A percentile compares a stretch with the other conserved stretches of the same genome.
These are phyloP conservation scores for Blastobotrys terrestris DNA, from an alignment of 805 yeast genomes.

Conservation along the genomic window DNA sequence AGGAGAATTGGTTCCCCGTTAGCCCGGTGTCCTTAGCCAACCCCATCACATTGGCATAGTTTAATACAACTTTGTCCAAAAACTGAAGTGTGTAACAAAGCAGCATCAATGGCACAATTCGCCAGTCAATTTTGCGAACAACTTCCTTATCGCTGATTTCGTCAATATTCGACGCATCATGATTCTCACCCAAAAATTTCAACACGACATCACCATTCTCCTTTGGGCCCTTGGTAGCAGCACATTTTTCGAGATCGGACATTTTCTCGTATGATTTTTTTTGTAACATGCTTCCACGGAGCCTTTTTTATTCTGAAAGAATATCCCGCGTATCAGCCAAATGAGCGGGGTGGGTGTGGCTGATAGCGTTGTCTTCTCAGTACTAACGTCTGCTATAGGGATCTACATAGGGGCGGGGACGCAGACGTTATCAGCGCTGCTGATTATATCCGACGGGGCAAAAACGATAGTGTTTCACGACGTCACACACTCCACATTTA, in stretches of 20 bases:
- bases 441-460: not conserved
- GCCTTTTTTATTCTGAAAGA: not conserved
- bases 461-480: not conserved
- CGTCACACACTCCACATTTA: too few species aligned
- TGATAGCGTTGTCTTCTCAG: too few species aligned
- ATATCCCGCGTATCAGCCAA: not conserved
- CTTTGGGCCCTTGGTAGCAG: not conserved
- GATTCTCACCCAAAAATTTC: not conserved
- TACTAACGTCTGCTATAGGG: not conserved
- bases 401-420: not conserved
- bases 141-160: constrained; percentile 4
- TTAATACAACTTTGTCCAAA: constrained; percentile 45
- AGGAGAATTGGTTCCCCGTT: constrained; percentile 35
- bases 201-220: not conserved
- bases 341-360: too few species aligned
- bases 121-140: constrained; percentile 13
- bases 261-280: not conserved
- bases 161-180: not conserved
- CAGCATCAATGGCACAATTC: constrained; percentile 13
- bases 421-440: not conserved
- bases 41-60: constrained; percentile 49
- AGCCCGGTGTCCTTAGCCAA: constrained; percentile 37
- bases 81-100: constrained; percentile 13
- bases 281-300: not conserved
- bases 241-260: not conserved